Base-by-base conservation (phyloP, 305 asterid genomes). In the Plantago lanceolata region DNA sequence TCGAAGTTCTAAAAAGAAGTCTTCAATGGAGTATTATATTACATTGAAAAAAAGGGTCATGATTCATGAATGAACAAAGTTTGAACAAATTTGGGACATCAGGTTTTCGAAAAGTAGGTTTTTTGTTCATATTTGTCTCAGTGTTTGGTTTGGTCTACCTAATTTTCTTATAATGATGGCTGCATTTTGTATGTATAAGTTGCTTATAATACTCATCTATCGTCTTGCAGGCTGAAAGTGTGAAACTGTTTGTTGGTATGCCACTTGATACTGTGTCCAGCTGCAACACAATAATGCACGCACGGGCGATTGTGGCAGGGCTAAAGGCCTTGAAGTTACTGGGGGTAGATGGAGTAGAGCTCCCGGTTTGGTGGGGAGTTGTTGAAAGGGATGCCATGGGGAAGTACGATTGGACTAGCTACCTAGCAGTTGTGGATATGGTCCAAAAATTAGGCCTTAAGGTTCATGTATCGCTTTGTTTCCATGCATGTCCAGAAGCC, bases 301-400 rank as follows among this genome's bases (percentile, higher is more conserved):
- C 75, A 12, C 81, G 88, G 63, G 97, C 97, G 13, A 81, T 91
- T 48, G 85, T 80, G 19, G 90, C 78, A 14, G 98, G 98, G 53
- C 77, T 91, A 5, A 85, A 83, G 75, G 98, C 98, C 5, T 68
- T 91, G 76, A 86, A 88, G 74, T 69, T 88, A 57, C 65, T 86
- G 58, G 98, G 98, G 3, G 90, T 91, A 14, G 93, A 87, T 8
- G 98, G 98, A 48, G 95, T 86, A 4, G 94, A 88, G 78, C 92
- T 91, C 52, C 95, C 96, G 0, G 35, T 91, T 16, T 91, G 95
- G 95, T 88, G 98, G 98, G 98, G 96, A 16, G 61, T 89, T 37
- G 96, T 68, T 1, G 98, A 88, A 79, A 85, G 73, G 24, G 86
- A 86, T 49, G 75, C 79, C 26, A 74, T 62, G 82, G 96, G 93